These are phyloP conservation scores for Yamadazyma phyllophila DNA, from an alignment of 805 yeast genomes.

Conservation along the genomic window DNA sequence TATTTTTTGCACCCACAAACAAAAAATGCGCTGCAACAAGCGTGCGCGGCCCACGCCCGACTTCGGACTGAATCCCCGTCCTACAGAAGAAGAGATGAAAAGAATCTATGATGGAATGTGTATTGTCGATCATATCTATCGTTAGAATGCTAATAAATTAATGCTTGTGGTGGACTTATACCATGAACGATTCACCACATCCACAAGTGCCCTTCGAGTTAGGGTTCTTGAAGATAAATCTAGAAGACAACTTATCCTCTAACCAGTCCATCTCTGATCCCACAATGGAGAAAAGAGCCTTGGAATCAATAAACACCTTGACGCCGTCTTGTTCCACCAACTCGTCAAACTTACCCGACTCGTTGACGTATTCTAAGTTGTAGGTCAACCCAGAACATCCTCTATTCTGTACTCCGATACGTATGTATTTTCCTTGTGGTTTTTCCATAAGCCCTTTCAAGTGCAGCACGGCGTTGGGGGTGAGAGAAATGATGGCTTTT, in stretches of 20 bases:
- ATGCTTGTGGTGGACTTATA: slow-evolving; percentile 34
- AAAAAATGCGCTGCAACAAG: neutral
- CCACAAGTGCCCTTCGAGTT: slow-evolving; percentile 98
- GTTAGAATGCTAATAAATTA: slow-evolving; percentile 2
- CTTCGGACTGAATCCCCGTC: neutral
- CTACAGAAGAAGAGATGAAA: too few relatives aligned
- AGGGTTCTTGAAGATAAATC: slow-evolving; percentile 92
- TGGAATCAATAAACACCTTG: slow-evolving; percentile 88
- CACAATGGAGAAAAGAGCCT: slow-evolving; percentile 91
- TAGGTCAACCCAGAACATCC: slow-evolving; percentile 97
- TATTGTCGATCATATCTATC: neutral
- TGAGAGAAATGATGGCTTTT: slow-evolving; percentile 82
- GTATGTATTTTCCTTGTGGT: slow-evolving; percentile 84
- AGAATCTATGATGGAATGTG: neutral
- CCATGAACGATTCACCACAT: slow-evolving; percentile 98
- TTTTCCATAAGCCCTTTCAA: slow-evolving; percentile 62
- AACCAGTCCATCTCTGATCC: slow-evolving; percentile 99
- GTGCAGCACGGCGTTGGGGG: slow-evolving; percentile 75
- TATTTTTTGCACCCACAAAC: slow-evolving; percentile 2
- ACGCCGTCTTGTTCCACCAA: slow-evolving; percentile 91
- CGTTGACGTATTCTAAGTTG: slow-evolving; percentile 82
- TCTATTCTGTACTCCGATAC: slow-evolving; percentile 92
- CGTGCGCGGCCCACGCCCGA: slow-evolving; percentile 2
- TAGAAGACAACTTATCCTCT: slow-evolving; percentile 84
- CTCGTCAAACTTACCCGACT: slow-evolving; percentile 95